Conservation (phyloP, 192 early-diverging fungal species). For the Chytriomyces sp. region DNA sequence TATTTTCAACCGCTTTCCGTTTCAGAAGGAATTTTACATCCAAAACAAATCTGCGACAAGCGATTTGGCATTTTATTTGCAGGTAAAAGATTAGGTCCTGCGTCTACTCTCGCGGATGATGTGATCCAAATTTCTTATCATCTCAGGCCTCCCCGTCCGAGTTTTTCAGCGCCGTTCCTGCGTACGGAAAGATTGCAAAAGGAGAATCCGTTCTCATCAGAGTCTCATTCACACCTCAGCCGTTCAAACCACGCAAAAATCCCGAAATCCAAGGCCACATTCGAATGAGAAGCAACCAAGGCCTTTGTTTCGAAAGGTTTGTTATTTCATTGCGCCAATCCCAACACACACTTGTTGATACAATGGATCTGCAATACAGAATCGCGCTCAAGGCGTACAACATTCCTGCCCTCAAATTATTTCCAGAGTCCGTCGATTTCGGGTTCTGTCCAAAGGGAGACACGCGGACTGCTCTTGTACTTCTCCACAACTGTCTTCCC, state of each 20-base stretch:
- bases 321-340: slow-evolving; percentile 2
- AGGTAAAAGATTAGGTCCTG: too few species aligned
- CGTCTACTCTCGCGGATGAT: too few species aligned
- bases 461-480: slow-evolving; percentile 39
- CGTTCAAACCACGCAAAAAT: slow-evolving; percentile 37
- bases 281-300: slow-evolving; percentile 42
- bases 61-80: slow-evolving; percentile 44
- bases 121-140: too few species aligned
- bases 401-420: slow-evolving; percentile 49
- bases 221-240: slow-evolving; percentile 44
- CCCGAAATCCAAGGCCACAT: slow-evolving; percentile 52
- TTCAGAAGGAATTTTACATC: slow-evolving; percentile 44
- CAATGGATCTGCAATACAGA: slow-evolving; percentile 24
- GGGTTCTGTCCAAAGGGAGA: slow-evolving; percentile 52
- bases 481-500: slow-evolving; percentile 48
- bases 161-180: slow-evolving; percentile 48
- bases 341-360: background rate
- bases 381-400: slow-evolving; percentile 53
- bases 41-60: slow-evolving; percentile 50
- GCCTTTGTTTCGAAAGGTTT: slow-evolving; percentile 60
- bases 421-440: slow-evolving; percentile 48
- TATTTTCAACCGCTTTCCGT: slow-evolving; percentile 50
- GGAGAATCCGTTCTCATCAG: slow-evolving; percentile 44
- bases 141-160: slow-evolving; percentile 42
- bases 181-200: slow-evolving; percentile 47